A percentile compares a stretch with the other conserved stretches of the same genome.
These are phyloP conservation scores for Cardamine chenopodiifolia DNA, from an alignment of 345 rosid genomes.

Conservation along the genomic window DNA sequence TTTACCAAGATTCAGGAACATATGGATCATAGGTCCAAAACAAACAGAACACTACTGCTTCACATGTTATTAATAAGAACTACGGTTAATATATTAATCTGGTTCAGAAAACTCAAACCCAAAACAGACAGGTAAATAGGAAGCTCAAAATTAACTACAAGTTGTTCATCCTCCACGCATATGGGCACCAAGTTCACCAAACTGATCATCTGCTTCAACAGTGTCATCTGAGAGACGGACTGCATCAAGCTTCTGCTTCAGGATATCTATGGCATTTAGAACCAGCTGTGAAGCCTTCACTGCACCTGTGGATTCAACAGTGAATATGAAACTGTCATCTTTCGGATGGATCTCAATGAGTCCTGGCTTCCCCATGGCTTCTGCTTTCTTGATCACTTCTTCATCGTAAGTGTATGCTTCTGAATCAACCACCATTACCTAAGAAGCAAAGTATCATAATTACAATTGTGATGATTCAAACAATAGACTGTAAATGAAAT, in stretches of 20 bases:
- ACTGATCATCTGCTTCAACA: slow-evolving; percentile 96
- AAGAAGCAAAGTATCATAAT: slow-evolving; percentile 8
- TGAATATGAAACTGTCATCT: slow-evolving; percentile 86
- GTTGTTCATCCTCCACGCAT: slow-evolving; percentile 79
- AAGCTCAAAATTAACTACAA: neutral
- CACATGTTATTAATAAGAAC: slow-evolving; percentile 28
- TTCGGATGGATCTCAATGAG: slow-evolving; percentile 81
- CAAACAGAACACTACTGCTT: slow-evolving; percentile 12
- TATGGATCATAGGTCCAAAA: slow-evolving; percentile 6
- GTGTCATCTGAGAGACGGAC: slow-evolving; percentile 92
- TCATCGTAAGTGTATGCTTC: slow-evolving; percentile 95
- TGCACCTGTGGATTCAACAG: slow-evolving; percentile 93
- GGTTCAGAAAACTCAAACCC: slow-evolving; percentile 18
- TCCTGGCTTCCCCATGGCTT: slow-evolving; percentile 91
- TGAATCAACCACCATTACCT: slow-evolving; percentile 84
- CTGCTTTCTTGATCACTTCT: slow-evolving; percentile 88
- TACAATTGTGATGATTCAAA: neutral
- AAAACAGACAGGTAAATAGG: neutral
- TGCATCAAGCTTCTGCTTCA: slow-evolving; percentile 90
- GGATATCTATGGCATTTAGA: slow-evolving; percentile 79
- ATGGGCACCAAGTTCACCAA: slow-evolving; percentile 98
- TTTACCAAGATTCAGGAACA: slow-evolving; percentile 9
- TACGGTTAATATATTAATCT: slow-evolving; percentile 15
- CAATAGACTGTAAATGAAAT: neutral
- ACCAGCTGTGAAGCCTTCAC: slow-evolving; percentile 87